phyloP scores from a whole-genome alignment of 2,329 filamentous ascomycete genomes.

The Escovopsis sp. region DNA sequence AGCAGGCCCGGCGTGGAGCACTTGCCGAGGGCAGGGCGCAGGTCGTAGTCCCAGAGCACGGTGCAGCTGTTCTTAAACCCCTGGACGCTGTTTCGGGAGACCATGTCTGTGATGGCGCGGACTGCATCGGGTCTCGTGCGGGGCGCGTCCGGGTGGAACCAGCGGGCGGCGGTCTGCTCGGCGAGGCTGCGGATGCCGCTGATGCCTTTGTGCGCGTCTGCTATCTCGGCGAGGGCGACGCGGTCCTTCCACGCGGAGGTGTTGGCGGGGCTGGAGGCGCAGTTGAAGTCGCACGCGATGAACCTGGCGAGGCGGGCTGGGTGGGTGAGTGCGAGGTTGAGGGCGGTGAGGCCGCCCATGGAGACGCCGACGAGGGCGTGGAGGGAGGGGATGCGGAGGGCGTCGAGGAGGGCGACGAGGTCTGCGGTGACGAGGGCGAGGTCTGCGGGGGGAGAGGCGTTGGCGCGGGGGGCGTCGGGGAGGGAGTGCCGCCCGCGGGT shows the following conservation, averaged over 20 bases:
- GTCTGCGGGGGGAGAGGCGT: conserved; percentile 34
- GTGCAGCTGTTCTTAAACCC: conserved; percentile 56
- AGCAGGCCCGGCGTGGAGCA: conserved; percentile 49
- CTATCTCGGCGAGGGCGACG: conserved; percentile 46
- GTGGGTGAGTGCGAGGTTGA: conserved; percentile 56
- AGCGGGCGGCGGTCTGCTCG: conserved; percentile 55
- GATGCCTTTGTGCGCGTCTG: conserved; percentile 42
- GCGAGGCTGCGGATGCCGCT: conserved; percentile 53
- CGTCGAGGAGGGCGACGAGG: conserved; percentile 48
- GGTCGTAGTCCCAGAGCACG: conserved; percentile 58
- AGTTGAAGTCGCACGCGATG: conserved; percentile 68
- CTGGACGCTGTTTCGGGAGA: conserved; percentile 51
- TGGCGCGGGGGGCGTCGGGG: conserved; percentile 10
- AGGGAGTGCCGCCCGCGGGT: conserved; percentile 50
- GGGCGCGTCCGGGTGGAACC: conserved; percentile 53
- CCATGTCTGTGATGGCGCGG: conserved; percentile 50
- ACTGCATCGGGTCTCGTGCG: conserved; percentile 28
- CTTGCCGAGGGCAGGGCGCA: conserved; percentile 39
- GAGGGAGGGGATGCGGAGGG: conserved; percentile 52
- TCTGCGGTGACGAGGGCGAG: conserved; percentile 56
- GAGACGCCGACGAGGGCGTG: conserved; percentile 61
- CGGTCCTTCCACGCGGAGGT: conserved; percentile 68
- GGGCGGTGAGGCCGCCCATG: conserved; percentile 64
- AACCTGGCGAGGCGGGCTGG: conserved; percentile 45
- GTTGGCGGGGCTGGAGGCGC: conserved; percentile 56